Conservation (phyloP, 176 grass and related monocot species). For the maize (Zea mays) region DNA sequence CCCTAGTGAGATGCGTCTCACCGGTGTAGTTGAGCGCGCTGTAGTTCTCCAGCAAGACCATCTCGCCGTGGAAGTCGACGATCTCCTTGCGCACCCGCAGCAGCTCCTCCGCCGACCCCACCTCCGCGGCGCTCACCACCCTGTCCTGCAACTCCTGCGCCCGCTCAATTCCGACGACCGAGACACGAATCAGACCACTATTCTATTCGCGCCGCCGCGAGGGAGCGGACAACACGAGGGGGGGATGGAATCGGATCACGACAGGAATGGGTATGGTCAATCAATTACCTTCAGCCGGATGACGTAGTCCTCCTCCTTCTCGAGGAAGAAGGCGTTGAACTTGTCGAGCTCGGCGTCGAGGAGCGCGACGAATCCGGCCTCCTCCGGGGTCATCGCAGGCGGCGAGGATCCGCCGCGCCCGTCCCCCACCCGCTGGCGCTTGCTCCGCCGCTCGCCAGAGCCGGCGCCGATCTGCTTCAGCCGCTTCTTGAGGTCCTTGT, state of each 20-base stretch:
- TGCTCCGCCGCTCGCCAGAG: slow-evolving; percentile 36
- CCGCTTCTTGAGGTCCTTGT: slow-evolving; percentile 95
- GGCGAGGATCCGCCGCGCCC: not conserved
- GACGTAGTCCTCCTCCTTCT: slow-evolving; percentile 88
- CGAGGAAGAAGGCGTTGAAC: slow-evolving; percentile 75
- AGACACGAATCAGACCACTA: not conserved
- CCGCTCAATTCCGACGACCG: not conserved
- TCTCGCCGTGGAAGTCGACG: slow-evolving; percentile 82
- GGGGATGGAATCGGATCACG: not conserved
- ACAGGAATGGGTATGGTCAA: not conserved
- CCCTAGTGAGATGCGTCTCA: slow-evolving; percentile 7
- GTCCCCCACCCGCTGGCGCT: slow-evolving; percentile 32
- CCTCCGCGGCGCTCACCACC: slow-evolving; percentile 34
- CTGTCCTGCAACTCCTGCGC: slow-evolving; percentile 69
- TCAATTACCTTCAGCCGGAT: slow-evolving; percentile 70
- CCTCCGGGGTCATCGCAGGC: slow-evolving; percentile 35
- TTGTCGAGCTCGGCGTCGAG: slow-evolving; percentile 86
- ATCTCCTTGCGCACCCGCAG: slow-evolving; percentile 73
- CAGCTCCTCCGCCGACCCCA: slow-evolving; percentile 58
- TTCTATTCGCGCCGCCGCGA: not conserved
- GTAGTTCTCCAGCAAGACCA: slow-evolving; percentile 87
- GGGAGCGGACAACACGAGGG: too few relatives aligned
- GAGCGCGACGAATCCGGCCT: slow-evolving; percentile 55
- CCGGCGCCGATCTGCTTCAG: slow-evolving; percentile 62
- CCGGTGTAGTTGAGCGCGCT: slow-evolving; percentile 87